Evolutionary conservation across 345 rosid genomes (phyloP), one percentile per base, ranked within the genome.

Genomic region (Abelmoschus esculentus): DNA sequence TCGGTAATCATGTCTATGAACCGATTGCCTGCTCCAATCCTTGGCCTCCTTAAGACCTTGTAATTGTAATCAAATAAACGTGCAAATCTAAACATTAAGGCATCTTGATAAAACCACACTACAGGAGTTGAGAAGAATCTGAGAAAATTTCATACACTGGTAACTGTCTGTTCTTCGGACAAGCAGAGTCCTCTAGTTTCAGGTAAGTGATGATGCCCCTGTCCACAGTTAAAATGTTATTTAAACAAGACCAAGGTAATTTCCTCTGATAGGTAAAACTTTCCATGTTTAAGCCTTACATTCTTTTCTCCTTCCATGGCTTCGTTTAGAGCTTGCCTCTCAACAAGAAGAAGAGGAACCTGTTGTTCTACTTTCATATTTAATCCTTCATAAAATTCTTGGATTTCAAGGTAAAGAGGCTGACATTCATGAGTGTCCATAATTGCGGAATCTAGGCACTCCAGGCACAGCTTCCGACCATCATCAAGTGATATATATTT

Each of bases 181-280:
- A 95, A 78, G 84, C 99, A 95, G 36, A 95, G 98, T 74, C 99
- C 99, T 82, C 99, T 88, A 0, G 99, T 95, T 80, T 95, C 99
- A 18, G 99, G 90, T 71, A 95, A 78, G 82, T 91, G 99, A 83
- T 87, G 98, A 77, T 95, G 91, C 66, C 96, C 99, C 99, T 91
- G 73, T 28, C 38, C 38, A 54, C 15, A 73, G 36, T 7, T n/a
- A 53, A 22, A 12, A 66, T 2, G n/a, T 44, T 42, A 7, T 14
- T 22, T 11, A 8, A 67, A 53, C 8, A 11, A 50, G 28, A 57
- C 44, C 49, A 67, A 68, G 47, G 58, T 8, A 1, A 26, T 53
- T 66, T 69, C 61, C 54, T 60, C 32, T 14, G 60, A 74, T 3
- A 22, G 40, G 28, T 26, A 73, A 32, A 32, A 57, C 42, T 52